Evolutionary conservation across 2,329 filamentous ascomycete genomes (phyloP), one percentile per base, ranked within the genome.

Genomic region (Gaeumannomyces sp.): DNA sequence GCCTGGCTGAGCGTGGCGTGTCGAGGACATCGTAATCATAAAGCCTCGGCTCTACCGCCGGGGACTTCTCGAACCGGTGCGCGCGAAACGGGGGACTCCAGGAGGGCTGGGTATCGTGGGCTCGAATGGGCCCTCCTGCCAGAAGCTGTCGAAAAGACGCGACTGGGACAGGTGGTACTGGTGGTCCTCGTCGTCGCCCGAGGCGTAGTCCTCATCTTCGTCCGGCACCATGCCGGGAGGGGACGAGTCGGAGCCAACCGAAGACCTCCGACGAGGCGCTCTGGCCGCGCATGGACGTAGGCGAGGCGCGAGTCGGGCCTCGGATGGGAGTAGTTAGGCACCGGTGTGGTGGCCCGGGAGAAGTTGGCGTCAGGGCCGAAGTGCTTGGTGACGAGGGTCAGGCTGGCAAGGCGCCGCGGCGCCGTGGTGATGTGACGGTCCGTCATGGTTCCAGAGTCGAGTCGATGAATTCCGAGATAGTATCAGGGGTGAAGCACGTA

Each of bases 381-480:
- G 45, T 63, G 62, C 33, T 63, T 63, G 53, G 50, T 59, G 53
- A 63, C 62, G 31, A 63, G 31, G 22, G 53, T 63, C 31, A 63
- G 62, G 11, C 22, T 63, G n/a, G 62, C 62, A 27, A 63, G 62
- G 29, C 63, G 33, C 65, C 61, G 45, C 27, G 33, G 45, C 45
- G 45, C 19, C 45, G 7, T 25, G 45, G 45, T 53, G 22, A 53
- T 22, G 22, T 53, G 45, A 53, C 45, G 45, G 22, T 53, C 45
- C 22, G 45, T 7, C 45, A 53, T 53, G 45, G 45, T 53, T 25
- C 22, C 45, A 25, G n/a, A 8, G 45, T 25, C 22, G 45, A 25
- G 22, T 25, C 22, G n/a, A 25, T 10, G 8, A 53, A n/a, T 10
- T 53, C 45, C 45, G 10, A 53, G 45, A 53, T 53, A 11, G 7